These are phyloP conservation scores for Solanum aculeatissimum DNA, from an alignment of 305 asterid genomes.

Conservation along the genomic window DNA sequence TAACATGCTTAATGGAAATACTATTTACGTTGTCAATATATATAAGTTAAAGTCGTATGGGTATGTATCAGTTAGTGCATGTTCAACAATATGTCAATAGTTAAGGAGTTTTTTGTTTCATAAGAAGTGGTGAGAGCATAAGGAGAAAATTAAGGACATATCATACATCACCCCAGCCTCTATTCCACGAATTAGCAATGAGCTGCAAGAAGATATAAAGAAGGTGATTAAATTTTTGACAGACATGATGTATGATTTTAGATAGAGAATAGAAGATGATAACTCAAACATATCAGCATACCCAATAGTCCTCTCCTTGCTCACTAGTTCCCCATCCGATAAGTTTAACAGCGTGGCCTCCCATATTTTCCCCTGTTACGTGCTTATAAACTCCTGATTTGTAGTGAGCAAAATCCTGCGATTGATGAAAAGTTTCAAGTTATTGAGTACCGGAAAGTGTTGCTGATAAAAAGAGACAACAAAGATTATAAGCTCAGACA, in stretches of 20 bases:
- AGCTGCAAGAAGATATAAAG: constrained; percentile 36
- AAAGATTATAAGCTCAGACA: not conserved
- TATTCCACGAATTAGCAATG: constrained; percentile 89
- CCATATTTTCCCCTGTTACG: constrained; percentile 53
- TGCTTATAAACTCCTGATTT: constrained; percentile 87
- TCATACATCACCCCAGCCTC: constrained; percentile 96
- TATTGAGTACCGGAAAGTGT: not conserved
- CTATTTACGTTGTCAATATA: not conserved
- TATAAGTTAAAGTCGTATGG: not conserved
- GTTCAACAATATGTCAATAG: not conserved
- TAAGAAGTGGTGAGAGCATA: not conserved
- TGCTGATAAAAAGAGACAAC: not conserved
- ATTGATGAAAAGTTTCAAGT: not conserved
- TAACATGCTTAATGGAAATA: not conserved
- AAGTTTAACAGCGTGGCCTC: constrained; percentile 90
- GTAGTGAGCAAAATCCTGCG: constrained; percentile 89
- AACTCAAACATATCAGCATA: constrained; percentile 3
- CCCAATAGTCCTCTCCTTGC: constrained; percentile 91
- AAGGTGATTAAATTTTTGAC: not conserved
- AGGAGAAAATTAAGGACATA: constrained; percentile 12
- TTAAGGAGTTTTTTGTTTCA: not conserved
- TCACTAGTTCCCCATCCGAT: constrained; percentile 90
- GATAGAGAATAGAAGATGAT: not conserved
- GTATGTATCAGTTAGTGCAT: not conserved
- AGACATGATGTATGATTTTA: not conserved